Evolutionary conservation across 2,329 filamentous ascomycete genomes (phyloP), one percentile per base, ranked within the genome.

Genomic region (Arthrobotrys sphaeroides): DNA sequence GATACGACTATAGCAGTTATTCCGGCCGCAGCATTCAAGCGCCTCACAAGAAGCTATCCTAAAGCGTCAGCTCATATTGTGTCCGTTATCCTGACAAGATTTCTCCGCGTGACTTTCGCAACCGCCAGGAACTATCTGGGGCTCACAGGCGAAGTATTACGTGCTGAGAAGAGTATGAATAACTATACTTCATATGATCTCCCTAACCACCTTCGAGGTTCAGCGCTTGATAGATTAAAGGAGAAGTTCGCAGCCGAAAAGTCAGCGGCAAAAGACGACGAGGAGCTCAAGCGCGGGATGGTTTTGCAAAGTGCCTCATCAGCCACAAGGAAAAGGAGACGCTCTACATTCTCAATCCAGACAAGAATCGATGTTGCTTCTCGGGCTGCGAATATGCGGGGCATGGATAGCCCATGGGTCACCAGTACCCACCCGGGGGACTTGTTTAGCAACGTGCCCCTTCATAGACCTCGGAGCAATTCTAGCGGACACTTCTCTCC

Each of bases 1-100:
- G 96, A 99, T 81, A 99, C 95, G 0, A 99, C 96, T 0, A 97
- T 99, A 82, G 95, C 95, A 4, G 96, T 99, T 77, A 99, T 99
- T 69, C 96, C 96, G 0, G 95, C 95, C 0, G 97, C 93, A 81
- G 96, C 95, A 2, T 99, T 99, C 80, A 89, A 93, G 62, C 90
- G 96, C 6, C 85, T 99, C 61, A 99, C 96, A 59, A 89, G 92
- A 80, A 90, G 97, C 22, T 99, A 98, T 79, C 95, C 95, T 7
- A 96, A 96, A 84, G 94, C 96, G 7, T 97, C 95, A 1, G 91
- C 95, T 1, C 96, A 99, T 80, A 98, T 99, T 77, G 93, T 99
- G 4, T 95, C 99, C 81, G 94, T 99, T 49, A 99, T 99, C 76
- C 84, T 99, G 31, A 97, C 96, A 1, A 88, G 96, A 55, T 90